A percentile compares a stretch with the other conserved stretches of the same genome.
Evolutionary conservation across 169 alveolate genomes (phyloP).

Genomic region (Perkinsus chesapeaki): DNA sequence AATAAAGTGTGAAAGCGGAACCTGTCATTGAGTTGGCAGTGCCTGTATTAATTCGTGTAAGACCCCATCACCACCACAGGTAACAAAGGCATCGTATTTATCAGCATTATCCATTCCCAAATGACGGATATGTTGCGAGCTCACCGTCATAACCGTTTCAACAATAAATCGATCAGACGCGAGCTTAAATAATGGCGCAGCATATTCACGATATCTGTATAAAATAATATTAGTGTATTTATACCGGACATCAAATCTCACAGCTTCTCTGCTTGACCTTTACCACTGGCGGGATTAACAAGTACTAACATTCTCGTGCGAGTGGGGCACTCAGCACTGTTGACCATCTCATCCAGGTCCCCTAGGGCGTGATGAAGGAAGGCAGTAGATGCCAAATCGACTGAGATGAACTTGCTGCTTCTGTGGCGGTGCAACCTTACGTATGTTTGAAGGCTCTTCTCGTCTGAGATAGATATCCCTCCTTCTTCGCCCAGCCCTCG

Average conservation of each 20-base stretch:
- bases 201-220: neutral
- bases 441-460: neutral
- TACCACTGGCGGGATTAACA: neutral
- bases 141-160: neutral
- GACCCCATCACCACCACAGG: neutral
- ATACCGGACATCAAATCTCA: neutral
- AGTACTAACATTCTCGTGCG: neutral
- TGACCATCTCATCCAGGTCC: neutral
- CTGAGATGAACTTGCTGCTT: neutral
- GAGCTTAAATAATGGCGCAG: neutral
- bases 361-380: neutral
- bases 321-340: neutral
- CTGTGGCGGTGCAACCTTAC: neutral
- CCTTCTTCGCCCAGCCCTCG: neutral
- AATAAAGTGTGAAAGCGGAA: neutral
- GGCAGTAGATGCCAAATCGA: neutral
- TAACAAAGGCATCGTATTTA: neutral
- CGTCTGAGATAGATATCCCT: neutral
- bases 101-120: neutral
- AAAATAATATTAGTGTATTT: too few species aligned
- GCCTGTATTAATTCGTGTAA: neutral
- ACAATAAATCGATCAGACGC: neutral
- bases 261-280: neutral
- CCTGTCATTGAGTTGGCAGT: neutral
- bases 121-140: neutral